Conservation (phyloP, 2,329 filamentous ascomycete species). For the Aspergillus sp. region DNA sequence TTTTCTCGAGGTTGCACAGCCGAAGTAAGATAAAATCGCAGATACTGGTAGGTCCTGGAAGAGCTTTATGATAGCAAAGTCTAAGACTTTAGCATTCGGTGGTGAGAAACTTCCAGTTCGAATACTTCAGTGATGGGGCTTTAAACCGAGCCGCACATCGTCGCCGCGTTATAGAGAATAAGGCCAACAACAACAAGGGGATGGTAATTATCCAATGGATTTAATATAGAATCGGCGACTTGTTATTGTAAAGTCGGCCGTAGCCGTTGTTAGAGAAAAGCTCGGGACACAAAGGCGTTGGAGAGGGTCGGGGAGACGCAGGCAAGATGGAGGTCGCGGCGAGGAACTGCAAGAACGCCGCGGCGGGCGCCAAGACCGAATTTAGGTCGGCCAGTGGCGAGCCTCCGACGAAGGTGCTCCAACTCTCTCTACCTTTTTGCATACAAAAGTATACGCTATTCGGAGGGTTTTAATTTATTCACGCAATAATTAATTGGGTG, state of each 20-base stretch:
- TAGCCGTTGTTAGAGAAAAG: not conserved
- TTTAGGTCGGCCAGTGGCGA: not conserved
- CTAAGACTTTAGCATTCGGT: not conserved
- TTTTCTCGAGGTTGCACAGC: not conserved
- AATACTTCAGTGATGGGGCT: not conserved
- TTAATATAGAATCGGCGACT: not conserved
- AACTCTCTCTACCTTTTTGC: not conserved
- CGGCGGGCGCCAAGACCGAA: not conserved
- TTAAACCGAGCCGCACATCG: not conserved
- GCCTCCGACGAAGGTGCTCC: not conserved
- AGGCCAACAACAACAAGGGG: not conserved
- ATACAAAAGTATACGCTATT: not conserved
- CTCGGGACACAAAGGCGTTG: too few species aligned
- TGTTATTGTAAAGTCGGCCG: not conserved
- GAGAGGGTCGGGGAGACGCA: too few species aligned
- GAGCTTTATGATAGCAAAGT: not conserved
- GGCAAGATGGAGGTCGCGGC: not conserved
- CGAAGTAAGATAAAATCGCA: not conserved
- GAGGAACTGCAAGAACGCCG: not conserved
- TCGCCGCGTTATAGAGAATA: not conserved
- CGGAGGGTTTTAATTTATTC: not conserved
- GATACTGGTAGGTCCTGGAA: too few species aligned
- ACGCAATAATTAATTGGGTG: not conserved
- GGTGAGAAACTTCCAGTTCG: not conserved
- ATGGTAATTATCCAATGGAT: not conserved